Conservation (phyloP, 2,329 filamentous ascomycete species). For the Ceratocystiopsis brevicomis region DNA sequence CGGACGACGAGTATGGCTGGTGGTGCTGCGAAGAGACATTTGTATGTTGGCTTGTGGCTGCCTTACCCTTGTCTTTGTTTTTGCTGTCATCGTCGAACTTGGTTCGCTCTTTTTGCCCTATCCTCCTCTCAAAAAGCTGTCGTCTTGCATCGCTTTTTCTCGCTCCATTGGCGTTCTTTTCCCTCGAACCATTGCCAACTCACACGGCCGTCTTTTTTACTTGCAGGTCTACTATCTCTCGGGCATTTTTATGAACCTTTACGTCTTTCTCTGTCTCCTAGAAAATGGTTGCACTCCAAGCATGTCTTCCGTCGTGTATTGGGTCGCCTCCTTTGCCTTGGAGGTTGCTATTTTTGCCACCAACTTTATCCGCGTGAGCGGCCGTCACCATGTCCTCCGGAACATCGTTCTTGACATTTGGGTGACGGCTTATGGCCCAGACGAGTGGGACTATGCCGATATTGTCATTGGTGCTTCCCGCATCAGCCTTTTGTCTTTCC, state of each 20-base stretch:
- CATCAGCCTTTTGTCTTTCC: conserved; percentile 23
- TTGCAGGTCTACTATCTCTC: conserved; percentile 9
- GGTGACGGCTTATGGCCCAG: conserved; percentile 17
- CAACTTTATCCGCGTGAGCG: conserved; percentile 49
- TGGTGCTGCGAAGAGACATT: conserved; percentile 52
- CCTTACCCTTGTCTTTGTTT: conserved; percentile 7
- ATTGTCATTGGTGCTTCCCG: conserved; percentile 49
- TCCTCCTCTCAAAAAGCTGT: too few species aligned
- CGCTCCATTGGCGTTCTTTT: background rate
- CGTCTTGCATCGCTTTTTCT: too few species aligned
- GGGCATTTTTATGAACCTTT: conserved; percentile 8
- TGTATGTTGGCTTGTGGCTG: conserved; percentile 8
- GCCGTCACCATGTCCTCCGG: conserved; percentile 17
- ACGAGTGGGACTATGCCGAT: conserved; percentile 43
- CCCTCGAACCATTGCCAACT: background rate
- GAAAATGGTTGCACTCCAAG: conserved; percentile 63
- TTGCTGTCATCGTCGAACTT: conserved; percentile 47
- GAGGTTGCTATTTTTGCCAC: conserved; percentile 55
- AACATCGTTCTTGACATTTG: conserved; percentile 20
- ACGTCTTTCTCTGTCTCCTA: conserved; percentile 30
- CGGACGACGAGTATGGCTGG: conserved; percentile 33
- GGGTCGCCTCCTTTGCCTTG: conserved; percentile 52
- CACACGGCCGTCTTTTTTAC: background rate
- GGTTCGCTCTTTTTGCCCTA: conserved; percentile 33
- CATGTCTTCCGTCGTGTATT: conserved; percentile 59